Evolutionary conservation across 768 basidiomycete genomes (phyloP).

Genomic region (Chlorophyllum brunneum): DNA sequence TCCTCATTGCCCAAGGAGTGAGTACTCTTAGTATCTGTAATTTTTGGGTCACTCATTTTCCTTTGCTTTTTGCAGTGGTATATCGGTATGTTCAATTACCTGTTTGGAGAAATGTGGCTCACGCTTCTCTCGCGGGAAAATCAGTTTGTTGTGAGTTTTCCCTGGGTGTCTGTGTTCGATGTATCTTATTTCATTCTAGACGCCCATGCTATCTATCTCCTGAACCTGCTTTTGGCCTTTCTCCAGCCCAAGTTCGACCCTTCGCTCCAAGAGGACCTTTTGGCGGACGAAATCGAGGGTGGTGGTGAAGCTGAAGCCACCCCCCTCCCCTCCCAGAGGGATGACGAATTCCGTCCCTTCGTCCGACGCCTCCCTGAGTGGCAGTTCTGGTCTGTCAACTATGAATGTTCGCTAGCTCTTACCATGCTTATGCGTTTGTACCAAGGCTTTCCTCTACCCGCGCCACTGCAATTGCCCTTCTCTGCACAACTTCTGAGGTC

Average conservation of each 20-base stretch:
- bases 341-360: slow-evolving; percentile 98
- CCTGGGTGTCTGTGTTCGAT: not conserved
- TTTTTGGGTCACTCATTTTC: slow-evolving; percentile 8
- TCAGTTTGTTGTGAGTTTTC: slow-evolving; percentile 65
- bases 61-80: slow-evolving; percentile 76
- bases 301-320: slow-evolving; percentile 60
- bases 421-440: slow-evolving; percentile 2
- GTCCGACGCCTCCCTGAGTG: slow-evolving; percentile 93
- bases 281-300: slow-evolving; percentile 94
- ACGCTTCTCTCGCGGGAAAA: slow-evolving; percentile 4
- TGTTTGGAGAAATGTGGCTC: not conserved
- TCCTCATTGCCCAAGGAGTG: slow-evolving; percentile 87
- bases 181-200: slow-evolving; percentile 32
- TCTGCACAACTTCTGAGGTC: slow-evolving; percentile 76
- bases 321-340: slow-evolving; percentile 63
- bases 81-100: slow-evolving; percentile 62
- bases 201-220: slow-evolving; percentile 90
- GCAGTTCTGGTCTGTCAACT: slow-evolving; percentile 78
- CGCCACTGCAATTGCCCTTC: slow-evolving; percentile 76
- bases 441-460: slow-evolving; percentile 87
- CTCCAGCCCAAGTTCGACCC: slow-evolving; percentile 98
- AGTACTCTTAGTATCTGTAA: slow-evolving; percentile 29
- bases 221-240: slow-evolving; percentile 96
- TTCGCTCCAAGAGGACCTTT: slow-evolving; percentile 86
- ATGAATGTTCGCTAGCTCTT: not conserved